Base-by-base conservation (phyloP, 2,329 filamentous ascomycete species). In the Stagonosporopsis cucurbitacearum region DNA sequence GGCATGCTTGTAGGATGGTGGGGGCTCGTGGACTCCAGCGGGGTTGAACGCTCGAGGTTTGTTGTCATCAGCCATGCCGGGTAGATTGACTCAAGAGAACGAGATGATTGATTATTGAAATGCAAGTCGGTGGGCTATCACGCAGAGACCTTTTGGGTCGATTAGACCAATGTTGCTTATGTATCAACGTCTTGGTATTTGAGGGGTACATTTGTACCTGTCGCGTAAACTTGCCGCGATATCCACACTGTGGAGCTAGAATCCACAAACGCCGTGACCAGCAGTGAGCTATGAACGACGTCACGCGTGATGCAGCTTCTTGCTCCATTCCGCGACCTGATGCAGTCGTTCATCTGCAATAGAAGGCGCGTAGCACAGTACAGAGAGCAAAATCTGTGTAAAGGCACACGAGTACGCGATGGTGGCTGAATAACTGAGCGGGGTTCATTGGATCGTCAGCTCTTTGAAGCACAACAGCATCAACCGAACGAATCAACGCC, bases 31-130 rank as follows among this genome's bases (percentile, higher is more conserved):
- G 17, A 73, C 67, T 11, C 39, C 55, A 3, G 67, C 52, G 1
- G 69, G 70, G n/a, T 73, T 73, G 57, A 68, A 71, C 15, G 69
- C 60, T 32, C 64, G 57, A 7, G 71, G 70, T 55, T 72, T 72
- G 50, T 62, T 65, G 15, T 54, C 36, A 42, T 54, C 28, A 22
- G 59, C 28, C 63, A 65, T 65, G 4, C 54, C 39, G 37, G 3
- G 25, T 8, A 13, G n/a, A 1, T 39, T 23, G 20, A 39, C 36
- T 7, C 11, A 23, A 15, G 11, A 11, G 13, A 7, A 22, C 13
- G 19, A 8, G n/a, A 15, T 6, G 33, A 19, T 15, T 32, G 30
- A n/a, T 5, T n/a, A 15, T 15, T 32, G 30, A 12, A 30, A 26
- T 9, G 13, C 28, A 30, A 12, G 11, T 4, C 13, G 15, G 20